Percentiles rank a stretch among this genome's conserved stretches.
Conservation (phyloP, 1,284 basidiomycete genomes). For the Coniferiporia sulphurascens region DNA sequence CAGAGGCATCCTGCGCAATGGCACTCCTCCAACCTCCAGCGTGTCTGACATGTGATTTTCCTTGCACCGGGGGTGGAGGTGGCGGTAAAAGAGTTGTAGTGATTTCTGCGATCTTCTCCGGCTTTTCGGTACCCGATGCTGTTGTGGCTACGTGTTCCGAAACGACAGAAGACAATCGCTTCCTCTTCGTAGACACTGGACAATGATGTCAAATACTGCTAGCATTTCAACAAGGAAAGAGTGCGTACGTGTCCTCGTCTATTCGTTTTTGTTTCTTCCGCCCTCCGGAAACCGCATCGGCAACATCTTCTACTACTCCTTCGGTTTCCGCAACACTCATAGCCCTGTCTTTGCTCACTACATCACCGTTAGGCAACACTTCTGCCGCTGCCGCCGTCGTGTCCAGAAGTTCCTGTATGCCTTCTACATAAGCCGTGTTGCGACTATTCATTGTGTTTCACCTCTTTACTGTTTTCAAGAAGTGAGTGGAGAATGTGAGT, state of each 20-base stretch:
- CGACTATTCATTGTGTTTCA: conserved; percentile 97
- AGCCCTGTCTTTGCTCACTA: too few species aligned
- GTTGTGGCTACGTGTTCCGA: conserved; percentile 9
- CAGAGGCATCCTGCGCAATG: too few species aligned
- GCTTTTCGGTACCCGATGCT: conserved; percentile 4
- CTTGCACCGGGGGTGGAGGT: conserved; percentile 3
- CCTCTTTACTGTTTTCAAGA: conserved; percentile 69
- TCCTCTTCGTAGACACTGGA: conserved; percentile 49
- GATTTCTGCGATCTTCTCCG: background rate
- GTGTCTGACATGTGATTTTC: conserved; percentile 9
- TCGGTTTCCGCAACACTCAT: too few species aligned
- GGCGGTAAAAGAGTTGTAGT: conserved; percentile 12
- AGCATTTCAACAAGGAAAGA: too few species aligned
- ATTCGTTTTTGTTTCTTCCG: too few species aligned
- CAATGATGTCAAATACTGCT: too few species aligned
- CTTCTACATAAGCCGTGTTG: conserved; percentile 92
- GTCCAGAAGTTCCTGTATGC: too few species aligned
- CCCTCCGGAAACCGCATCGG: too few species aligned
- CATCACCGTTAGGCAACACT: too few species aligned
- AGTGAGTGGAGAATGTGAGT: conserved; percentile 68
- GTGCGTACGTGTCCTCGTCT: too few species aligned
- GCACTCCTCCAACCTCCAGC: conserved; percentile 30
- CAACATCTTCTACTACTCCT: too few species aligned
- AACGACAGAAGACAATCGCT: conserved; percentile 11
- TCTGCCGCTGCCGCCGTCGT: too few species aligned